phyloP scores from a whole-genome alignment of 1,284 basidiomycete species.

The Rhodotorula sp. region DNA sequence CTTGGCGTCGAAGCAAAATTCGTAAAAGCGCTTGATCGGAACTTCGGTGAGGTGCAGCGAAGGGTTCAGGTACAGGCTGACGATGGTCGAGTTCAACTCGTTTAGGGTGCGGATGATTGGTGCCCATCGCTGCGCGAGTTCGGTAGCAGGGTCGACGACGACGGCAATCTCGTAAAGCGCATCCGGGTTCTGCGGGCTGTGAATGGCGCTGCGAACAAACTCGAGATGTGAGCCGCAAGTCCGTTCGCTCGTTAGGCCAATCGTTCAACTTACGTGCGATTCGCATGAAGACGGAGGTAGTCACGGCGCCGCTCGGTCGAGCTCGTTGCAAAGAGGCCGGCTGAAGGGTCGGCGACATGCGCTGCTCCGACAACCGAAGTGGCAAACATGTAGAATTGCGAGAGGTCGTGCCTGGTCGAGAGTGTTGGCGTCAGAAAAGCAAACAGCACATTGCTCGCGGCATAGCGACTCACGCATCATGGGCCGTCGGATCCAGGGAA shows the following conservation, averaged over 20 bases:
- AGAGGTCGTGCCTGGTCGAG: conserved; percentile 53
- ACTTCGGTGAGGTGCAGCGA: conserved; percentile 62
- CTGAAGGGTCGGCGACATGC: conserved; percentile 66
- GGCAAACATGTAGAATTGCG: conserved; percentile 62
- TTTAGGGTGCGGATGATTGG: conserved; percentile 60
- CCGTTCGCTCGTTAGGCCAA: too few species aligned
- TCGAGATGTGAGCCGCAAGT: not conserved
- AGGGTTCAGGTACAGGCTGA: conserved; percentile 76
- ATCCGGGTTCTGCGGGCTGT: conserved; percentile 63
- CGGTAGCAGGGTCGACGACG: conserved; percentile 80
- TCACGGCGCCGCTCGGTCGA: conserved; percentile 54
- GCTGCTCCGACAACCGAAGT: conserved; percentile 66
- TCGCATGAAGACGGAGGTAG: conserved; percentile 61
- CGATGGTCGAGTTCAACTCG: conserved; percentile 55
- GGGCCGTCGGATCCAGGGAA: not conserved
- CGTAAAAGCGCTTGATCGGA: conserved; percentile 91
- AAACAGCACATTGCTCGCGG: too few species aligned
- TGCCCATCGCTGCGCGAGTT: conserved; percentile 79
- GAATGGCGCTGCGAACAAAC: conserved; percentile 60
- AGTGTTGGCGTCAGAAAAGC: not conserved
- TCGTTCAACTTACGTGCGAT: conserved; percentile 61
- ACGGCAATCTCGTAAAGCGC: conserved; percentile 72
- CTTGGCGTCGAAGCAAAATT: conserved; percentile 64
- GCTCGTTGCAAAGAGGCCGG: conserved; percentile 59
- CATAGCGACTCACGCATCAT: not conserved